A percentile compares a stretch with the other conserved stretches of the same genome.
Conservation (phyloP, 805 yeast species). For the Cyberlindnera xylosilytica region DNA sequence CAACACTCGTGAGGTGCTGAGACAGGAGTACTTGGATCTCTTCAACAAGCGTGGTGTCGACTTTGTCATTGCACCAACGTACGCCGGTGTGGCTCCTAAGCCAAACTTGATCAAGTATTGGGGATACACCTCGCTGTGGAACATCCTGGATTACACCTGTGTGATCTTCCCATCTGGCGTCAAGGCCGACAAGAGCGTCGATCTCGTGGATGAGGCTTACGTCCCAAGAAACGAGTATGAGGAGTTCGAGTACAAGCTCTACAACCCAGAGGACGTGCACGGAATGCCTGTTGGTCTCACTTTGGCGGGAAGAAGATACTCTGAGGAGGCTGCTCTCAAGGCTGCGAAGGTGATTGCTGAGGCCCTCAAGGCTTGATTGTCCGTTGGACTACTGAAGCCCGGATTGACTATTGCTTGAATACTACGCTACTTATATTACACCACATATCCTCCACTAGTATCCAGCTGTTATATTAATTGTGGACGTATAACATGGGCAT, state of each 20-base stretch:
- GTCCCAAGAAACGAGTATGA: conserved; percentile 20
- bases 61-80: conserved; percentile 63
- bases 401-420: too few relatives aligned
- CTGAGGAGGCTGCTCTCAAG: conserved; percentile 39
- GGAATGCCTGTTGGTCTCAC: conserved; percentile 54
- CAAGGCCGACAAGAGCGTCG: conserved; percentile 39
- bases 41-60: conserved; percentile 56
- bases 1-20: conserved; percentile 53
- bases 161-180: conserved; percentile 55
- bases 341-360: conserved; percentile 6
- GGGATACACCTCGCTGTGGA: conserved; percentile 78
- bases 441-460: too few relatives aligned
- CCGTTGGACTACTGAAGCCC: too few relatives aligned
- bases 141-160: conserved; percentile 67
- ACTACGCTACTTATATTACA: too few relatives aligned
- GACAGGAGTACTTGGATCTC: conserved; percentile 52
- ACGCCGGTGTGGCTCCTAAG: conserved; percentile 69
- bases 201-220: conserved; percentile 37
- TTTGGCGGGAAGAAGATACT: conserved; percentile 46
- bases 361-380: conserved; percentile 2
- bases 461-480: too few relatives aligned
- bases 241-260: conserved; percentile 31
- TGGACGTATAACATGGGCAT: too few relatives aligned
- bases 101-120: conserved; percentile 64
- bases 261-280: conserved; percentile 42